Evolutionary conservation across 345 rosid genomes (phyloP).

Genomic region (Limnanthes douglasii): DNA sequence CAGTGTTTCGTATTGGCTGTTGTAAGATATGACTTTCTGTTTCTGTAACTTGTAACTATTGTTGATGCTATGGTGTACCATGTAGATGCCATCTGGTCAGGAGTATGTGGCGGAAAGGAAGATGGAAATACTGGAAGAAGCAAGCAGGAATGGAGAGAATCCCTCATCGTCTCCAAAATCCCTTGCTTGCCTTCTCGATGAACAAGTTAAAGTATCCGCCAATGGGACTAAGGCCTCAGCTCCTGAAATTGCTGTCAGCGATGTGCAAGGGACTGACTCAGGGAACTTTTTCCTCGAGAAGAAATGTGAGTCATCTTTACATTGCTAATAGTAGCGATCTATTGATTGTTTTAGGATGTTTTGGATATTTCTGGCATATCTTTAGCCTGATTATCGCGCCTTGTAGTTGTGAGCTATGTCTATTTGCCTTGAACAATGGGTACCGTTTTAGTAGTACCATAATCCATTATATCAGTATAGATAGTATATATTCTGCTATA

Average conservation of each 20-base stretch:
- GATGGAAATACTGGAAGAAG: constrained; percentile 66
- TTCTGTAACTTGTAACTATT: no score
- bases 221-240: constrained; percentile 42
- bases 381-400: no score
- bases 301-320: constrained; percentile 41
- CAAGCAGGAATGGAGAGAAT: constrained; percentile 37
- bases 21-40: no score
- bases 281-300: constrained; percentile 69
- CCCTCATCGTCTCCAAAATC: constrained; percentile 78
- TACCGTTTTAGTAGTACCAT: no score
- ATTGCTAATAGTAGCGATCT: no score
- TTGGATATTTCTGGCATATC: no score
- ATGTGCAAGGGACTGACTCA: constrained; percentile 73
- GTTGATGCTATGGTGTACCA: no score
- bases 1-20: no score
- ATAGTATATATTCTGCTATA: no score
- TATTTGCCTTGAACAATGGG: neutral
- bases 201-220: constrained; percentile 56
- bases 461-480: no score
- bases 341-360: no score
- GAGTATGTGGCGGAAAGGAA: constrained; percentile 74
- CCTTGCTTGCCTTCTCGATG: constrained; percentile 46
- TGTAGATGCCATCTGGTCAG: constrained; percentile 72
- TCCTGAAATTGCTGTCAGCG: constrained; percentile 57
- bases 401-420: no score